Evolutionary conservation across 371 early-diverging fungal species (phyloP).

Genomic region (Enteropsectra breve): DNA sequence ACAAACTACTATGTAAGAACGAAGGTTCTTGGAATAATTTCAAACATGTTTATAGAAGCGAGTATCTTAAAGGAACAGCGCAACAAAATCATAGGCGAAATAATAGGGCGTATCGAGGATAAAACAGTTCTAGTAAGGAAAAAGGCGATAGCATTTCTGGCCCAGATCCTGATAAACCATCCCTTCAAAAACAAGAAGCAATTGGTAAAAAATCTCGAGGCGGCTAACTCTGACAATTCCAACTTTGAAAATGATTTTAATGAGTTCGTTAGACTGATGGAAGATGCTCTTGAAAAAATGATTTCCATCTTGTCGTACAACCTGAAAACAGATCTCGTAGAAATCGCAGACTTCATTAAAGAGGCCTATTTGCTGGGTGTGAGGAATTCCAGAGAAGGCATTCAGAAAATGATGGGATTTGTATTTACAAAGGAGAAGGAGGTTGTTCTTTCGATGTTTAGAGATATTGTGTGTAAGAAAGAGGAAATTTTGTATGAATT

Average conservation of each 20-base stretch:
- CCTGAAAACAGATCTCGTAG: constrained; percentile 18
- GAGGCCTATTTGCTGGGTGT: constrained; percentile 29
- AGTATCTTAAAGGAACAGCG: constrained; percentile 33
- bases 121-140: constrained; percentile 58
- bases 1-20: constrained; percentile 47
- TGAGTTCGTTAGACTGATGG: constrained; percentile 44
- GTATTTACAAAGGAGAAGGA: constrained; percentile 35
- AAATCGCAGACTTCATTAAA: constrained; percentile 46
- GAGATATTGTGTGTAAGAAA: constrained; percentile 3
- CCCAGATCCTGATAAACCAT: constrained; percentile 49
- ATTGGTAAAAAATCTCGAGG: background rate
- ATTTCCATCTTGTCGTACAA: constrained; percentile 16
- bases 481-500: constrained; percentile 18
- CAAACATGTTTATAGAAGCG: constrained; percentile 36
- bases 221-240: background rate
- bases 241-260: constrained; percentile 28
- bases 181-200: constrained; percentile 47
- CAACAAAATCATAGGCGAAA: constrained; percentile 33
- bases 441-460: constrained; percentile 23
- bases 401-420: constrained; percentile 26
- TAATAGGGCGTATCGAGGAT: constrained; percentile 51
- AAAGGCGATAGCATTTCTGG: constrained; percentile 48
- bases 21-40: constrained; percentile 41
- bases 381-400: constrained; percentile 23
- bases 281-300: constrained; percentile 34